These are phyloP conservation scores for Arthrocladium fulminans DNA, from an alignment of 2,329 filamentous ascomycete genomes.

Conservation along the genomic window DNA sequence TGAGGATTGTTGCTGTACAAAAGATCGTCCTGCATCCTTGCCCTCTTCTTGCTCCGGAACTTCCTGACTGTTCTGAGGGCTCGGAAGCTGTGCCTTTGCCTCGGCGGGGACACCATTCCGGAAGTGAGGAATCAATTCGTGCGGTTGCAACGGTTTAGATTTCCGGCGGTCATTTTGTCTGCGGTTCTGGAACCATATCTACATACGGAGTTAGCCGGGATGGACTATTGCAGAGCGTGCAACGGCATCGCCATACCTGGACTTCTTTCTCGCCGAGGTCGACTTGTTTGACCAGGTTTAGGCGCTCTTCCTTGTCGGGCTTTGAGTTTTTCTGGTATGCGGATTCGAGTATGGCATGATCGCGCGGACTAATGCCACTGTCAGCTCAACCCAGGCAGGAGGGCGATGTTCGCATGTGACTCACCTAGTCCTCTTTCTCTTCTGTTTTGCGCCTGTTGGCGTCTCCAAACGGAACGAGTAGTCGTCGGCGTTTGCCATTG, in stretches of 20 bases:
- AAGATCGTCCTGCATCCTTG: not conserved
- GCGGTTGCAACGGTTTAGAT: conserved; percentile 69
- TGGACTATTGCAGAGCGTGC: conserved; percentile 6
- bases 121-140: conserved; percentile 53
- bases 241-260: conserved; percentile 56
- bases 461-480: conserved; percentile 2
- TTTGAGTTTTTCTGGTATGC: conserved; percentile 80
- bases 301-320: conserved; percentile 80
- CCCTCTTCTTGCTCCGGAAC: not conserved
- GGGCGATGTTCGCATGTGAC: not conserved
- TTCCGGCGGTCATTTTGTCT: conserved; percentile 87
- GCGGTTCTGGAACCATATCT: conserved; percentile 98
- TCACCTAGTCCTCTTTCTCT: conserved; percentile 21
- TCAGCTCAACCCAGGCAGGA: not conserved
- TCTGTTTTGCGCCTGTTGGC: conserved; percentile 7
- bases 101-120: conserved; percentile 7
- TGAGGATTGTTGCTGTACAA: not conserved
- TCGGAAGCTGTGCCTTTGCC: conserved; percentile 4
- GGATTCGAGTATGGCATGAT: conserved; percentile 78
- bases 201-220: conserved; percentile 21
- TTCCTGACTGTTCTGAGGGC: conserved; percentile 5
- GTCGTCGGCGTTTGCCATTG: not conserved
- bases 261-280: conserved; percentile 92
- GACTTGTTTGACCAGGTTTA: conserved; percentile 74
- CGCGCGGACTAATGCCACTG: conserved; percentile 56